phyloP scores from a whole-genome alignment of 331 rosid species.

The Phaseolus coccineus region DNA sequence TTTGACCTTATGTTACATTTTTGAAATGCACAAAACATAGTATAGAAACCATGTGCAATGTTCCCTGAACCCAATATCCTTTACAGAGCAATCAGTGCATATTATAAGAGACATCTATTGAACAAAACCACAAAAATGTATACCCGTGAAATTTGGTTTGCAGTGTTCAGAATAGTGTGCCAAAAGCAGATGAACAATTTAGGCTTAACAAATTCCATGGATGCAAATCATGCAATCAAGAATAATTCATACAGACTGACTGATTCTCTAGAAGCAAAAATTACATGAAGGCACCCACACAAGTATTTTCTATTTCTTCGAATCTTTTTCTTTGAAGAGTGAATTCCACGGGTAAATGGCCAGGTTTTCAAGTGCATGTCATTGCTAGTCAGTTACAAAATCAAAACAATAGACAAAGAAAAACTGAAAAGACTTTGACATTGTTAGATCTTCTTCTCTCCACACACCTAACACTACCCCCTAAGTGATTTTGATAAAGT shows the following conservation, averaged over 20 bases:
- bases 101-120: background rate
- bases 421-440: background rate
- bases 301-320: background rate
- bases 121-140: background rate
- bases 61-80: background rate
- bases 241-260: background rate
- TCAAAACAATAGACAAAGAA: background rate
- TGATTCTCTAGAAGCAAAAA: conserved; percentile 13
- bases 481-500: too few species aligned
- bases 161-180: background rate
- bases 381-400: background rate
- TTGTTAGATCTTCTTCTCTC: too few species aligned
- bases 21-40: background rate
- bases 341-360: background rate
- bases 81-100: conserved; percentile 17
- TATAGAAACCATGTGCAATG: background rate
- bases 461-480: too few species aligned
- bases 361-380: background rate
- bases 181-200: background rate
- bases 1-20: background rate
- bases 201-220: background rate
- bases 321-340: background rate
- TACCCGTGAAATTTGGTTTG: background rate
- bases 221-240: background rate
- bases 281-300: conserved; percentile 22